Conservation (phyloP, 768 basidiomycete genomes). For the Termitomyces sp. region DNA sequence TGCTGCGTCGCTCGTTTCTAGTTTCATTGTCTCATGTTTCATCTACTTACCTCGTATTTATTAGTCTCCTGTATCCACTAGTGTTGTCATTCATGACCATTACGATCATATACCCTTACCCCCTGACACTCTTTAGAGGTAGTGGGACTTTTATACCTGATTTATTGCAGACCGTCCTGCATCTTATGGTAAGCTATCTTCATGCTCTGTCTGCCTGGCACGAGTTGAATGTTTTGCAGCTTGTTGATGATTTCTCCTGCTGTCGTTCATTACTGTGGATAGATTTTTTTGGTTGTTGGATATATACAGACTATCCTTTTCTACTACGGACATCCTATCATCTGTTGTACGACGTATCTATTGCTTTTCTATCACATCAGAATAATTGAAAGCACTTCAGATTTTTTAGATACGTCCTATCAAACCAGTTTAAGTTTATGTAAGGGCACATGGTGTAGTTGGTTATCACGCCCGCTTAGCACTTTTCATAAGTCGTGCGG, state of each 20-base stretch:
- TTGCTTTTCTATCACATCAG: background rate
- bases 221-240: background rate
- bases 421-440: no score
- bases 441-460: constrained; percentile 25
- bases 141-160: constrained; percentile 10
- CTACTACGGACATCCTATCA: background rate
- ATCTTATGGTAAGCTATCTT: background rate
- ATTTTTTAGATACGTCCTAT: no score
- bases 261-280: background rate
- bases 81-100: constrained; percentile 1
- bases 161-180: constrained; percentile 1
- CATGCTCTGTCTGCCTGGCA: background rate
- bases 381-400: no score
- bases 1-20: background rate
- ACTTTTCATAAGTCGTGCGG: constrained; percentile 10
- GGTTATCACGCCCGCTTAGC: constrained; percentile 28
- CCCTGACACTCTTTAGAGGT: background rate
- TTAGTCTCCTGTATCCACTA: background rate
- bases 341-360: background rate
- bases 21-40: background rate
- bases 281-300: background rate
- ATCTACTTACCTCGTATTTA: background rate
- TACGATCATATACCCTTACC: constrained; percentile 10
- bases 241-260: background rate
- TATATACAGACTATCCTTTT: background rate